Base-by-base conservation (phyloP, 768 basidiomycete species). In the Hygrocybe punicea region DNA sequence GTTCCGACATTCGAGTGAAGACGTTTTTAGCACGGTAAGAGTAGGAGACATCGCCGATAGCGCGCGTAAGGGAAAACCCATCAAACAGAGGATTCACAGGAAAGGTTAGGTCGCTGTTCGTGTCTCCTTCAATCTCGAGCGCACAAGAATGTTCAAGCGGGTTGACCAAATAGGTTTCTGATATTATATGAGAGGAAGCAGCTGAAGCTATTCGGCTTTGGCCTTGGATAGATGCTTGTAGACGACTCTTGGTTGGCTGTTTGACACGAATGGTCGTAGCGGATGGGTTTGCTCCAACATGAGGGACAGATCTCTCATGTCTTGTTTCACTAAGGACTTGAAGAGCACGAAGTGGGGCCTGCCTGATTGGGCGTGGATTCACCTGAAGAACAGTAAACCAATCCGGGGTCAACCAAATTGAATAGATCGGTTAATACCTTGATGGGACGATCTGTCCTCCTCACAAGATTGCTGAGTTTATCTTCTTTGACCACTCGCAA, bases 401-500 rank as follows among this genome's bases (percentile, higher is more conserved):
- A 55, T 24, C 33, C 13, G 19, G n/a, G 7, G 14, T 19, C 4
- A 25, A n/a, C 9, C 11, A 16, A 14, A 16, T 2, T 8, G 11
- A 6, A 39, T n/a, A 19, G 7, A n/a, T 17, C 34, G 39, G n/a
- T 17, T 13, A 6, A 36, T 49, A 37, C 48, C 33, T 23, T 36
- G 29, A 14, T 13, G 34, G 55, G 19, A 17, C 44, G 53, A 39
- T 45, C 42, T 40, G 74, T 70, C n/a, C 76, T 76, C 59, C 80
- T 71, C 51, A 76, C 73, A 49, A 80, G 67, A 65, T 84, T 83
- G 3, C 77, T 78, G 55, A 83, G 79, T 60, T 81, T 83, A 61
- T 84, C 84, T 64, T 85, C 83, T 62, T 84, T 85, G 21, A 83
- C 80, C 24, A 85, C 84, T 25, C 84, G 82, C 58, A 85, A 64